A percentile compares a stretch with the other conserved stretches of the same genome.
These are phyloP conservation scores for Didymella pomorum DNA, from an alignment of 2,329 filamentous ascomycete genomes.

Conservation along the genomic window DNA sequence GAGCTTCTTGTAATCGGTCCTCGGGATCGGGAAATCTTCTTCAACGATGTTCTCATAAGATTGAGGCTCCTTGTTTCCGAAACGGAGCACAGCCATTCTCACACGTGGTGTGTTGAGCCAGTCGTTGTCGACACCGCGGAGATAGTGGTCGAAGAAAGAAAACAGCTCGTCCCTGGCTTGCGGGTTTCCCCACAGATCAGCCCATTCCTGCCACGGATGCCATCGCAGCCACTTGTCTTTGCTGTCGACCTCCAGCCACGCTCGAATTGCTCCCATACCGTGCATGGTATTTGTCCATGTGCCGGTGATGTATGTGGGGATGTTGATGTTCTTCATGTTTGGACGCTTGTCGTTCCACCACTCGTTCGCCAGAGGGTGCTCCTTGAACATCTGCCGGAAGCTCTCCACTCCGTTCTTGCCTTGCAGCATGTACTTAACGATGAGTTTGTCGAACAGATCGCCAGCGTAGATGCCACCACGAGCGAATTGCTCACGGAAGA, in stretches of 20 bases:
- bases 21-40: not conserved
- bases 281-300: not conserved
- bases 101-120: not conserved
- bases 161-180: conserved; percentile 29
- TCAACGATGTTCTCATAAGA: not conserved
- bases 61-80: not conserved
- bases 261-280: not conserved
- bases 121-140: not conserved
- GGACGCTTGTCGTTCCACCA: conserved; percentile 36
- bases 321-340: conserved; percentile 29
- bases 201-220: conserved; percentile 31
- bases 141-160: not conserved
- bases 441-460: not conserved
- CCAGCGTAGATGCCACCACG: conserved; percentile 44
- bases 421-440: conserved; percentile 3
- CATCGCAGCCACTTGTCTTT: conserved; percentile 17
- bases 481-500: conserved; percentile 58
- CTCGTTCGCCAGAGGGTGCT: conserved; percentile 19
- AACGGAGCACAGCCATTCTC: not conserved
- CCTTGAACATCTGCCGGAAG: not conserved
- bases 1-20: not conserved
- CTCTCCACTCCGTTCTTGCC: not conserved
- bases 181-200: conserved; percentile 27
- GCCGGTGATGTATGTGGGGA: conserved; percentile 23
- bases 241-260: not conserved